Percentiles rank a stretch among this genome's conserved stretches.
Evolutionary conservation across 2,329 filamentous ascomycete species (phyloP).

Genomic region (Pseudogymnoascus sp.): DNA sequence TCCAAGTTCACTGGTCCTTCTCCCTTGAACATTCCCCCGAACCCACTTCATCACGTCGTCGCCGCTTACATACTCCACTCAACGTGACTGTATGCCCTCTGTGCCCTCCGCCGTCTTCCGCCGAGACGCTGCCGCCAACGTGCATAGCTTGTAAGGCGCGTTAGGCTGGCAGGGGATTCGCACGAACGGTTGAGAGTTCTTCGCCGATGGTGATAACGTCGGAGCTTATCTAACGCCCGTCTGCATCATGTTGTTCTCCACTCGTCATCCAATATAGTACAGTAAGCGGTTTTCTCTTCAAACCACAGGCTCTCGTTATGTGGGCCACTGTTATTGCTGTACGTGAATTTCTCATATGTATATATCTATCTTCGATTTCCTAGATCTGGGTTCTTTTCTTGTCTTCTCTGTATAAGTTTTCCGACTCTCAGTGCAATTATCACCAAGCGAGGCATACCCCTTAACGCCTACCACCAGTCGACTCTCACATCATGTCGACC

Average conservation of each 20-base stretch:
- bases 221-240: not conserved
- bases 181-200: not conserved
- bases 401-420: not conserved
- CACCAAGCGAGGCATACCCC: not conserved
- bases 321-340: not conserved
- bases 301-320: not conserved
- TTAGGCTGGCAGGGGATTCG: not conserved
- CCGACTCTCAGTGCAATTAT: not conserved
- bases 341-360: not conserved
- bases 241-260: not conserved
- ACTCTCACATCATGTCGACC: not conserved
- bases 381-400: not conserved
- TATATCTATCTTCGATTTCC: not conserved
- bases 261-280: not conserved
- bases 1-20: not conserved
- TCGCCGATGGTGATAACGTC: not conserved
- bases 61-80: not conserved
- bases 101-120: not conserved
- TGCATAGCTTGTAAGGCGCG: not conserved
- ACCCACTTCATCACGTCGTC: not conserved
- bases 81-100: not conserved
- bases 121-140: not conserved
- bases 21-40: not conserved
- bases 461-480: not conserved
- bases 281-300: not conserved